Evolutionary conservation across 73 alveolate genomes (phyloP).

Genomic region (Paramecium bursaria): DNA sequence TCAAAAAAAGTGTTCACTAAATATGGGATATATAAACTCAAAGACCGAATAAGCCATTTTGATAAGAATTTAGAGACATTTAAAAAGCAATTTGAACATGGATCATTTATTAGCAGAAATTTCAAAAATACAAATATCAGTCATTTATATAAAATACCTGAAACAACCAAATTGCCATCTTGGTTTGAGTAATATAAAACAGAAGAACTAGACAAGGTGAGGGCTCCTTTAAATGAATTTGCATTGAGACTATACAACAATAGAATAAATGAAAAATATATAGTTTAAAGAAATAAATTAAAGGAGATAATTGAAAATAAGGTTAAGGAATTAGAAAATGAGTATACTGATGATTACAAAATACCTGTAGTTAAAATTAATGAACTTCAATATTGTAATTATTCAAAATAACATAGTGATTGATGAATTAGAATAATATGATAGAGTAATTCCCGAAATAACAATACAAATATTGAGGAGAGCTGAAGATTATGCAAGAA

Average conservation of each 20-base stretch:
- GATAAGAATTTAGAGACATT: no score
- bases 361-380: conserved; percentile 32
- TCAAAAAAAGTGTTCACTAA: no score
- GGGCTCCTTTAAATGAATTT: conserved; percentile 14
- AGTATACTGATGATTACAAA: neutral
- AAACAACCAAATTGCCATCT: conserved; percentile 29
- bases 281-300: conserved; percentile 13
- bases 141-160: no score
- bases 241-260: conserved; percentile 32
- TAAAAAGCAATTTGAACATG: no score
- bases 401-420: neutral
- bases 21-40: no score
- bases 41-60: no score
- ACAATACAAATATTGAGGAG: no score
- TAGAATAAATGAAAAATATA: conserved; percentile 40
- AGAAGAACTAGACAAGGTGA: conserved; percentile 20
- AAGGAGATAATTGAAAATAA: neutral
- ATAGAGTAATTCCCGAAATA: conserved; percentile 36
- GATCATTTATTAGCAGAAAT: no score
- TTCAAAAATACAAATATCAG: no score
- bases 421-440: conserved; percentile 29
- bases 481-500: neutral
- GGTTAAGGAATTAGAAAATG: neutral
- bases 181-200: conserved; percentile 58
- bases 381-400: conserved; percentile 16